Evolutionary conservation across 495 filamentous ascomycete genomes (phyloP).

Genomic region (Lepidopterella palustris): DNA sequence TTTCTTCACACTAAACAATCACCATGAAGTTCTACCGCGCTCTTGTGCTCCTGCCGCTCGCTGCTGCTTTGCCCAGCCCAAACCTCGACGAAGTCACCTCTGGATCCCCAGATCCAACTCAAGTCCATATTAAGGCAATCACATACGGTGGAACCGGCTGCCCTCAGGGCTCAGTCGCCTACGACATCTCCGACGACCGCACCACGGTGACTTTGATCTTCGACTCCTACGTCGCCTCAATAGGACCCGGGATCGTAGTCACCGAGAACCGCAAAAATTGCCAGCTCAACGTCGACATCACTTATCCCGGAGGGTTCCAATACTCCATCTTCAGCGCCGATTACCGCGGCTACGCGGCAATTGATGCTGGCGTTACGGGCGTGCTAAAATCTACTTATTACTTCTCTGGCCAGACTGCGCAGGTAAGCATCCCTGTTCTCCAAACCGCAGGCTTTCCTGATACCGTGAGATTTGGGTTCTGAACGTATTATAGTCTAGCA

Average conservation of each 20-base stretch:
- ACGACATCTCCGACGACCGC: constrained; percentile 46
- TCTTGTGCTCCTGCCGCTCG: constrained; percentile 23
- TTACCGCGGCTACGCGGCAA: constrained; percentile 45
- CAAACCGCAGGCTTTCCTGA: background rate
- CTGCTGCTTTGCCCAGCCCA: constrained; percentile 9
- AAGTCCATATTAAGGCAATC: constrained; percentile 35
- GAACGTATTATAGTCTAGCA: constrained; percentile 19
- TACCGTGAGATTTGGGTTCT: background rate
- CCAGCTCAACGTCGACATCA: constrained; percentile 46
- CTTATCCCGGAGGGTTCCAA: constrained; percentile 48
- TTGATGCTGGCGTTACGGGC: constrained; percentile 42
- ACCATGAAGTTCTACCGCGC: constrained; percentile 26
- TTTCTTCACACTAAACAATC: constrained; percentile 3
- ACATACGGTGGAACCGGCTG: constrained; percentile 52
- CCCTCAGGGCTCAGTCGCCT: constrained; percentile 46
- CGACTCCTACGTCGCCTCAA: constrained; percentile 42
- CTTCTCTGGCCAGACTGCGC: constrained; percentile 42
- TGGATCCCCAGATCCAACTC: background rate
- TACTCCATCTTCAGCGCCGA: constrained; percentile 47
- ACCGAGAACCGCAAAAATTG: constrained; percentile 46
- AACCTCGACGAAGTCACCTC: constrained; percentile 15
- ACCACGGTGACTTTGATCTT: constrained; percentile 47
- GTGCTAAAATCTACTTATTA: constrained; percentile 47
- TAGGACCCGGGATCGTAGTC: constrained; percentile 37
- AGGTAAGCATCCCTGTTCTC: constrained; percentile 16